These are phyloP conservation scores for Aphelidium insulamus DNA, from an alignment of 371 early-diverging fungal species.

Conservation along the genomic window DNA sequence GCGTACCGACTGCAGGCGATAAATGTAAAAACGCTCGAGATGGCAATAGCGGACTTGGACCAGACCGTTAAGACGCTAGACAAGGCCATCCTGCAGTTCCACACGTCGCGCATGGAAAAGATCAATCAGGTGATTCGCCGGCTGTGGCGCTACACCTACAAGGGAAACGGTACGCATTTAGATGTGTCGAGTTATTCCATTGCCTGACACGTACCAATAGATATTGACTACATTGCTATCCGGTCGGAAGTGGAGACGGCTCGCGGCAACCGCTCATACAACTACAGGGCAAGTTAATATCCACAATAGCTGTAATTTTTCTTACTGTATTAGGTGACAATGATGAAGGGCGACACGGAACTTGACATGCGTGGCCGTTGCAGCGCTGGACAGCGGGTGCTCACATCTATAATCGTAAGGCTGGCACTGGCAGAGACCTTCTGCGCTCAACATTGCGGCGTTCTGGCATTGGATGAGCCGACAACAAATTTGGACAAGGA, in stretches of 20 bases:
- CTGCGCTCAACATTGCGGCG: constrained; percentile 74
- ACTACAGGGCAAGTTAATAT: constrained; percentile 54
- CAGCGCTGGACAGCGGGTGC: constrained; percentile 97
- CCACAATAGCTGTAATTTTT: background rate
- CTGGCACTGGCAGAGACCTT: constrained; percentile 96
- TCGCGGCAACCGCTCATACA: constrained; percentile 46
- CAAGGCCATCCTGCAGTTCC: constrained; percentile 80
- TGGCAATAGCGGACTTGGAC: constrained; percentile 60
- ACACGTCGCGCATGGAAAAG: constrained; percentile 90
- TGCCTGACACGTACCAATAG: constrained; percentile 13
- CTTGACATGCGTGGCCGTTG: constrained; percentile 97
- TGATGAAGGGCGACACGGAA: constrained; percentile 78
- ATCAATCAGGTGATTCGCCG: constrained; percentile 92
- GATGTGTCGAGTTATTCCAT: too few relatives aligned
- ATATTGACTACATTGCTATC: constrained; percentile 90
- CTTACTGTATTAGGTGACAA: constrained; percentile 41
- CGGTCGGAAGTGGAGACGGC: constrained; percentile 61
- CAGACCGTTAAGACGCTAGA: constrained; percentile 70
- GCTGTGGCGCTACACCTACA: constrained; percentile 93
- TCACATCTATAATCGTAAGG: constrained; percentile 91
- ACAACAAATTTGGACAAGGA: constrained; percentile 96
- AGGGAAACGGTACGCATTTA: constrained; percentile 63
- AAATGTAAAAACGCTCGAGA: constrained; percentile 45
- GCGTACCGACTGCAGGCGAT: constrained; percentile 38
- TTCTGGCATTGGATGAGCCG: constrained; percentile 97